A percentile compares a stretch with the other conserved stretches of the same genome.
phyloP scores from a whole-genome alignment of 2,329 filamentous ascomycete genomes.

The Trichoderma simmonsii region DNA sequence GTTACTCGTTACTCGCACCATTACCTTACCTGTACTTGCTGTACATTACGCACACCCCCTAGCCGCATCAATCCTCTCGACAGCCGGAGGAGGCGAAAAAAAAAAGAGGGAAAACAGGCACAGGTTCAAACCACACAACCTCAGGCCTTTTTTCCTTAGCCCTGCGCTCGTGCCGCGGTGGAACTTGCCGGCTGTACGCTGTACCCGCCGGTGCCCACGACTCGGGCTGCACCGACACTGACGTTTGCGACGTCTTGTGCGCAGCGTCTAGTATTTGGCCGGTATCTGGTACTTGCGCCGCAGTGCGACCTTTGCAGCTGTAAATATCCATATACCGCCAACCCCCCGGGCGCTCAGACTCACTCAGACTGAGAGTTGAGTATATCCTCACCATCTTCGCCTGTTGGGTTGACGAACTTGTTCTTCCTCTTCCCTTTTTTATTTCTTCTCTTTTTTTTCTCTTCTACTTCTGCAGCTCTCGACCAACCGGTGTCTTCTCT shows the following conservation, averaged over 20 bases:
- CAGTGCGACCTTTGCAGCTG: background rate
- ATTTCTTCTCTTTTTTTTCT: background rate
- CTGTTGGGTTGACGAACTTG: background rate
- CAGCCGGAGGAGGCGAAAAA: background rate
- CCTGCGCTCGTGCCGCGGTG: slow-evolving; percentile 1
- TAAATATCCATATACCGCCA: slow-evolving; percentile 1
- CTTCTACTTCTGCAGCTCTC: background rate
- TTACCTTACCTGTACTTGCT: background rate
- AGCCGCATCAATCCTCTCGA: background rate
- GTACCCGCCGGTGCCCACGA: background rate
- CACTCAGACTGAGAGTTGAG: background rate
- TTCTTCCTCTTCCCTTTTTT: background rate
- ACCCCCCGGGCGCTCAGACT: background rate
- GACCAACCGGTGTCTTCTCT: background rate
- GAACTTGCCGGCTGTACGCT: background rate
- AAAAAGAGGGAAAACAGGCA: background rate
- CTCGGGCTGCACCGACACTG: background rate
- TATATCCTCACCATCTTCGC: background rate
- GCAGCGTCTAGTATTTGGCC: background rate
- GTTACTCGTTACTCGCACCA: background rate
- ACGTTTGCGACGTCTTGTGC: background rate
- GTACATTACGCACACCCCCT: background rate
- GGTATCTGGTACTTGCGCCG: background rate
- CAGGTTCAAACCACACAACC: background rate
- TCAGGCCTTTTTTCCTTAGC: background rate